Evolutionary conservation across 495 filamentous ascomycete genomes (phyloP), one percentile per base, ranked within the genome.

Genomic region (Aspergillus kassunensis): DNA sequence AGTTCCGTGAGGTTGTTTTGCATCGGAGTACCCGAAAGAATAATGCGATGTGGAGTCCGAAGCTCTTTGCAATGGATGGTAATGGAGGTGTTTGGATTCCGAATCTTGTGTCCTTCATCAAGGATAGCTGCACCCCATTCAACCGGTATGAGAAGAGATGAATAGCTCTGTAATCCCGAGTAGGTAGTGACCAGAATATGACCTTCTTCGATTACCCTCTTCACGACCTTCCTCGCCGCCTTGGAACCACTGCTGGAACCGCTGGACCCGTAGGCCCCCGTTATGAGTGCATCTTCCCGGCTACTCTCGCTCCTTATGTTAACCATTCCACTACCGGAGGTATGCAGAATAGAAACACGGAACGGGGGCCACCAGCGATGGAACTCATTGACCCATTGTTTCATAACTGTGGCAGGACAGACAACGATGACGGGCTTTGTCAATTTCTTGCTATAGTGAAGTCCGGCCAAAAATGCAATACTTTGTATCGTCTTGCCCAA

Each of bases 341-440:
- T 87, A 69, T 98, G 93, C 33, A 98, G 70, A 54, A 97, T 97
- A 0, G 91, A 95, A 1, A 97, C 93, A 18, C 93, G 84, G 23
- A 98, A 77, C 16, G 93, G 85, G 13, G 93, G 93, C 93, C 93
- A 97, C 93, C 93, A 98, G 20, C 84, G 81, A 66, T 97, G 93
- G 58, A 98, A 97, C 61, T 98, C 93, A 53, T 95, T 93, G 9
- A 96, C 93, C 93, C 93, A 98, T 62, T 97, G 91, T 52, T 87
- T 88, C 72, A 98, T 82, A 11, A 97, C 87, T 1, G 93, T 97
- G 18, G 92, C 93, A 1, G 93, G 93, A 48, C 89, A 89, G 10
- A 97, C 90, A 23, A 98, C 80, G 53, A 98, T 84, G 29, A 90
- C 80, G 1, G 93, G 93, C 55, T 89, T 91, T 9, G 78, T 80